A percentile compares a stretch with the other conserved stretches of the same genome.
phyloP scores from a whole-genome alignment of 2,329 filamentous ascomycete genomes.

The Colletotrichum chrysophilum region DNA sequence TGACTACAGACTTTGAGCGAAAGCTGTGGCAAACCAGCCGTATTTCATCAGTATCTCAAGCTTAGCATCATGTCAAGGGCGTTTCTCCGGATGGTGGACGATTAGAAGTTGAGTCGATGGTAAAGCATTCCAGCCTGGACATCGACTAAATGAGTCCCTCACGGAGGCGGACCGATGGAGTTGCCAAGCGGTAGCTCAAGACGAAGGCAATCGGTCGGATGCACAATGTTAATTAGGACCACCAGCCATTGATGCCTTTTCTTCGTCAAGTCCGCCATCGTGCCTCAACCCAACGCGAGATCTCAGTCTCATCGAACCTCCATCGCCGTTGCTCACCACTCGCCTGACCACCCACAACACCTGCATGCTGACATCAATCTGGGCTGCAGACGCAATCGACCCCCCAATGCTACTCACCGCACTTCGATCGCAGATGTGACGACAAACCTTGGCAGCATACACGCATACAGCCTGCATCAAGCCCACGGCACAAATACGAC shows the following conservation, averaged over 20 bases:
- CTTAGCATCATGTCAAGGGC: fast-evolving
- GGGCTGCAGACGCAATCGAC: background rate
- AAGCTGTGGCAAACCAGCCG: background rate
- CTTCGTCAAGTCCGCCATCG: background rate
- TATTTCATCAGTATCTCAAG: fast-evolving
- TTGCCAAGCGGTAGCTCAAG: background rate
- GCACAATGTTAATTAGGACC: background rate
- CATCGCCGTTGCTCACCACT: background rate
- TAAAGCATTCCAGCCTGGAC: background rate
- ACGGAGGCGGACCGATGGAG: fast-evolving
- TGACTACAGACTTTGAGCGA: background rate
- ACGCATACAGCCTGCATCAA: background rate
- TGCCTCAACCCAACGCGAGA: background rate
- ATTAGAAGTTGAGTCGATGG: too few relatives aligned
- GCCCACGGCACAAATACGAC: background rate
- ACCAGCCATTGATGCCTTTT: background rate
- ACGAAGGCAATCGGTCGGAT: background rate
- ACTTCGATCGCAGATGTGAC: background rate
- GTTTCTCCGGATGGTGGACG: background rate
- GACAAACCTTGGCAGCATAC: background rate
- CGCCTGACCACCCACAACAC: background rate
- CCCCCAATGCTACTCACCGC: background rate
- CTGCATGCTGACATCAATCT: background rate
- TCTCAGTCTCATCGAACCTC: background rate
- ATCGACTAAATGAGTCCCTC: background rate